These are phyloP conservation scores for Cyclanthera cordifolia DNA, from an alignment of 306 rosid genomes.

Conservation along the genomic window DNA sequence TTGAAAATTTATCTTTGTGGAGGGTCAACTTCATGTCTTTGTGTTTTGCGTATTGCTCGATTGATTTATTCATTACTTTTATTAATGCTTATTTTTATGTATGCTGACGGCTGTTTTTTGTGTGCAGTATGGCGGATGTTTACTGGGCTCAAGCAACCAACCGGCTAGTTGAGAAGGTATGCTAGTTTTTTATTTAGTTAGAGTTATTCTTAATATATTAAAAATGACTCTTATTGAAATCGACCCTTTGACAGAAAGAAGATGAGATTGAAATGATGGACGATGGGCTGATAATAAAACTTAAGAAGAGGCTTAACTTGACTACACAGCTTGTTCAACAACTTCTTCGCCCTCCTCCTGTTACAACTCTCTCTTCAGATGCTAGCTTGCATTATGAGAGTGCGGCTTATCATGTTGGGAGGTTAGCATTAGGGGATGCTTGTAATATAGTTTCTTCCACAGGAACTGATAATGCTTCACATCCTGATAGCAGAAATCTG, in stretches of 20 bases:
- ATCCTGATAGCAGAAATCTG: slow-evolving; percentile 31
- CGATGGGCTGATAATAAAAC: slow-evolving; percentile 37
- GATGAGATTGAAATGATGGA: slow-evolving; percentile 51
- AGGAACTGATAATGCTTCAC: slow-evolving; percentile 24
- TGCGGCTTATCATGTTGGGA: slow-evolving; percentile 51
- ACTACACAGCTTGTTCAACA: slow-evolving; percentile 82
- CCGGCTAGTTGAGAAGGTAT: slow-evolving; percentile 75
- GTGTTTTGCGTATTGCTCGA: neutral
- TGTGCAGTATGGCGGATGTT: slow-evolving; percentile 60
- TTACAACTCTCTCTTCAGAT: slow-evolving; percentile 52
- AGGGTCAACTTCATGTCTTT: neutral
- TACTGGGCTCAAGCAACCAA: slow-evolving; percentile 71
- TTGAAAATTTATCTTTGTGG: neutral
- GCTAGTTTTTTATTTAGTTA: slow-evolving; percentile 12
- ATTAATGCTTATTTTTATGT: slow-evolving; percentile 3
- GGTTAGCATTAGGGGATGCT: slow-evolving; percentile 62
- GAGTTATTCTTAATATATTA: neutral
- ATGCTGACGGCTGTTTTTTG: slow-evolving; percentile 17
- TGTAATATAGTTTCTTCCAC: slow-evolving; percentile 52
- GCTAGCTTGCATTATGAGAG: slow-evolving; percentile 46
- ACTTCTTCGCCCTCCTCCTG: slow-evolving; percentile 59
- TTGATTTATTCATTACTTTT: neutral
- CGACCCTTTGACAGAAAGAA: slow-evolving; percentile 46
- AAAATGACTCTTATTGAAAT: slow-evolving; percentile 17
- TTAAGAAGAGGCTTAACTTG: slow-evolving; percentile 63